Evolutionary conservation across 768 basidiomycete genomes (phyloP), one percentile per base, ranked within the genome.

Genomic region (Psilocybe azurescens): DNA sequence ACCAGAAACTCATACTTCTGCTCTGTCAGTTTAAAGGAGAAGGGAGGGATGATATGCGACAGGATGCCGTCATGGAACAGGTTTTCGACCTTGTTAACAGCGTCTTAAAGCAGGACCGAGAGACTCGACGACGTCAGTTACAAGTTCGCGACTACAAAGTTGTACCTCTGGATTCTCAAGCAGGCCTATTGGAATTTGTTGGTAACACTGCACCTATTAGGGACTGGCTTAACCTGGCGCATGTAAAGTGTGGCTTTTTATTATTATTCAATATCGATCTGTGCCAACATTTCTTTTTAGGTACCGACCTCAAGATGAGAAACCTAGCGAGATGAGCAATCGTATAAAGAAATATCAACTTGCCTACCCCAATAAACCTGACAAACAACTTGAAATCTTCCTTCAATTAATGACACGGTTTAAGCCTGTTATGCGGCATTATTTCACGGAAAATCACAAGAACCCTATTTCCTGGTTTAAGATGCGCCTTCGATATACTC

Each of bases 41-140:
- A 77, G 91, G 91, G 8, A 81, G 86, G 9, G 97, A 99, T 67
- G 97, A 99, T 69, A 73, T 97, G 50, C 89, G 97, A 44, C 97
- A 99, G 75, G 97, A 99, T 71, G 96, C 96, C 0, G 95, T 99
- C 56, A 98, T 99, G 96, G 94, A 98, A 70, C 97, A 99, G 75
- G 94, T 97, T 2, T 99, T 99, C 69, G 86, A 87, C 18, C 81
- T 99, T 18, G 90, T 95, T 59, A 98, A 99, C 65, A 75, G 83
- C 8, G 83, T 98, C 1, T 82, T 99, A 14, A 70, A 70, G 2
- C 80, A 80, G 16, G 95, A 99, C 72, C 81, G 88, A 33, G 88
- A 92, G 67, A 95, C 95, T 0, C 81, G 83, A 55, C 82, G 84
- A 56, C 88, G 97, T 9, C 77, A 86, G 44, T 79, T 99, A 24